Percentiles rank a stretch among this genome's conserved stretches.
phyloP scores from a whole-genome alignment of 2,329 filamentous ascomycete species.

The Colletotrichum costaricense region DNA sequence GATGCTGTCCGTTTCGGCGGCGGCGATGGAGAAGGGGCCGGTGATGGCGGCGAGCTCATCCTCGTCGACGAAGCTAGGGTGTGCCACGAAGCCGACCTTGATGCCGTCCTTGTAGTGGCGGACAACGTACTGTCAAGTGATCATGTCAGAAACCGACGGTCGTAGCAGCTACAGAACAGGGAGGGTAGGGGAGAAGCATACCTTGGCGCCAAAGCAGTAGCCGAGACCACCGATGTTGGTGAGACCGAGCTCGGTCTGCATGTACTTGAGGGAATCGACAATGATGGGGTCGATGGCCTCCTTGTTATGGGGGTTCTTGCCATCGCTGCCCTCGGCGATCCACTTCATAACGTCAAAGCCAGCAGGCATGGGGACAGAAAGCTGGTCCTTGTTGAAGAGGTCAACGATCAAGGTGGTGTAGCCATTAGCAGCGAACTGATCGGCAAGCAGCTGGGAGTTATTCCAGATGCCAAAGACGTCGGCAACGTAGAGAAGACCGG shows the following conservation, averaged over 20 bases:
- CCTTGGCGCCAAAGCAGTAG: conserved; percentile 83
- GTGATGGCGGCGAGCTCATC: conserved; percentile 74
- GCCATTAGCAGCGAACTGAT: conserved; percentile 50
- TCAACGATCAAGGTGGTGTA: conserved; percentile 53
- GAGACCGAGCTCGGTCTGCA: conserved; percentile 65
- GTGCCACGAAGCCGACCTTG: conserved; percentile 78
- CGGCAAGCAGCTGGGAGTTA: conserved; percentile 56
- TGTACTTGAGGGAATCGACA: conserved; percentile 59
- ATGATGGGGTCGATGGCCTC: conserved; percentile 48
- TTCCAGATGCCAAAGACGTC: conserved; percentile 64
- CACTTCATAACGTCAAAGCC: conserved; percentile 47
- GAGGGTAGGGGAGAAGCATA: conserved; percentile 42
- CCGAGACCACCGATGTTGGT: conserved; percentile 74
- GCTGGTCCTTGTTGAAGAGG: conserved; percentile 51
- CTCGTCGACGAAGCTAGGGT: conserved; percentile 79
- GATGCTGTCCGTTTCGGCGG: conserved; percentile 72
- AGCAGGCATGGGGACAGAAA: conserved; percentile 57
- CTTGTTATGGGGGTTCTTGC: conserved; percentile 57
- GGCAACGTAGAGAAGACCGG: conserved; percentile 58
- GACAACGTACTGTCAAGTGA: conserved; percentile 68
- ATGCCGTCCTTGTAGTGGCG: conserved; percentile 74
- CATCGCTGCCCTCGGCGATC: conserved; percentile 54
- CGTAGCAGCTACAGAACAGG: neutral
- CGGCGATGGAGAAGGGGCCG: conserved; percentile 76
- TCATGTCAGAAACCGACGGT: neutral